Evolutionary conservation across 192 early-diverging fungal genomes (phyloP), one percentile per base, ranked within the genome.

Genomic region (Kickxella alabastrina): DNA sequence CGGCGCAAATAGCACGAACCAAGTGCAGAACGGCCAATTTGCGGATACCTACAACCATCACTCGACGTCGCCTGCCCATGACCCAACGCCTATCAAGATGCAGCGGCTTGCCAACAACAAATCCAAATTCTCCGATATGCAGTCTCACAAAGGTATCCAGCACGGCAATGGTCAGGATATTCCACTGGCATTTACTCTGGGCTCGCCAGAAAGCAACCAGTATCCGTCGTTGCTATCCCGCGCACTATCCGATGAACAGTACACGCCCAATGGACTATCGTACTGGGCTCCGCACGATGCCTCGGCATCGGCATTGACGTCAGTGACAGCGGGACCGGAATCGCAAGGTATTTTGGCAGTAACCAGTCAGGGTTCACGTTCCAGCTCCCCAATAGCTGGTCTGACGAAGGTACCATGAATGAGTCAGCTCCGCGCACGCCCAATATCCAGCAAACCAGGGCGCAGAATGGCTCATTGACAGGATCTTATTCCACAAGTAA

Each of bases 351-450:
- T n/a, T n/a, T n/a, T n/a, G n/a, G n/a, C n/a, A n/a, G 8, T 26
- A 22, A 48, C 2, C 27, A 48, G 18, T 17, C 28, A 10, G 45
- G 28, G 21, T 48, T 48, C 34, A 48, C 45, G 21, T 48, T 48
- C 31, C 27, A 48, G 29, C 27, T 48, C 17, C 45, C 45, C 3
- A 27, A 32, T 48, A 48, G 45, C 45, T 48, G 28, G 28, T 48
- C 45, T 10, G 45, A 48, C 6, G 45, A 48, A 7, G 19, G 29
- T 18, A 21, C 13, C 2, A 8, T 35, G 9, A 15, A 22, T 9
- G 45, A 48, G 17, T 34, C 45, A 7, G 10, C 27, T 17, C 27
- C 31, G 3, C 27, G 22, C 0, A 48, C 45, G 5, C 28, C 45
- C 0, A 26, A 6, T n/a, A 48, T 48, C 24, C 27, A 32, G 17